phyloP scores from a whole-genome alignment of 2,329 filamentous ascomycete species.

The Fonsecaea nubica region DNA sequence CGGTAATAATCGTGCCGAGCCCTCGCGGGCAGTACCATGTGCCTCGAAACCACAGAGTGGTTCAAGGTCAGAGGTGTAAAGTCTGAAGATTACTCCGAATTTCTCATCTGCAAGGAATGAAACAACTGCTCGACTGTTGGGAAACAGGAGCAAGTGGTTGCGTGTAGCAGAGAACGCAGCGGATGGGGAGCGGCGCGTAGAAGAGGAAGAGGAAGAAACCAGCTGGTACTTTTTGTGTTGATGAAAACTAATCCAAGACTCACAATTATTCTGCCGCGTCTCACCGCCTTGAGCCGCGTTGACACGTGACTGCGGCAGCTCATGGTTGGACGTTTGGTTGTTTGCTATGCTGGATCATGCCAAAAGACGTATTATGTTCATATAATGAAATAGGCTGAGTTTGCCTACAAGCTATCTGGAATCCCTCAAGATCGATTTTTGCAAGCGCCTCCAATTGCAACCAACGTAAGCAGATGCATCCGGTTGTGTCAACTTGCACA shows the following conservation, averaged over 20 bases:
- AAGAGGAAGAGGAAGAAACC: slow-evolving; percentile 47
- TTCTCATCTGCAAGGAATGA: slow-evolving; percentile 80
- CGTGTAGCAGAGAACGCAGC: slow-evolving; percentile 95
- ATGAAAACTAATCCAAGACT: neutral
- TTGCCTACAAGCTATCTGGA: too few species aligned
- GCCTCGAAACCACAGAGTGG: slow-evolving; percentile 10
- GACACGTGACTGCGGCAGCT: neutral
- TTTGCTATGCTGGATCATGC: too few species aligned
- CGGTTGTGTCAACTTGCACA: neutral
- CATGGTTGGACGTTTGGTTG: neutral
- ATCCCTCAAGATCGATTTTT: too few species aligned
- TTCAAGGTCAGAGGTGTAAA: slow-evolving; percentile 41
- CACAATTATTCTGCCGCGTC: slow-evolving; percentile 28
- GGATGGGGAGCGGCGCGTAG: slow-evolving; percentile 84
- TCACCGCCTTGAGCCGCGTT: neutral
- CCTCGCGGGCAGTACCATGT: slow-evolving; percentile 74
- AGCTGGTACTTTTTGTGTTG: neutral
- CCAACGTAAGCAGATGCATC: neutral
- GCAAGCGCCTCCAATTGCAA: neutral
- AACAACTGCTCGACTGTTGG: slow-evolving; percentile 26
- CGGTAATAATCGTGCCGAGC: slow-evolving; percentile 72
- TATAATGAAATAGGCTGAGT: too few species aligned
- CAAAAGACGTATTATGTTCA: too few species aligned
- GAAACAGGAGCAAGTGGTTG: slow-evolving; percentile 48
- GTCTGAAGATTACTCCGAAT: slow-evolving; percentile 96